Conservation (phyloP, 148 eudicot species). For the Pouteria glomerata region DNA sequence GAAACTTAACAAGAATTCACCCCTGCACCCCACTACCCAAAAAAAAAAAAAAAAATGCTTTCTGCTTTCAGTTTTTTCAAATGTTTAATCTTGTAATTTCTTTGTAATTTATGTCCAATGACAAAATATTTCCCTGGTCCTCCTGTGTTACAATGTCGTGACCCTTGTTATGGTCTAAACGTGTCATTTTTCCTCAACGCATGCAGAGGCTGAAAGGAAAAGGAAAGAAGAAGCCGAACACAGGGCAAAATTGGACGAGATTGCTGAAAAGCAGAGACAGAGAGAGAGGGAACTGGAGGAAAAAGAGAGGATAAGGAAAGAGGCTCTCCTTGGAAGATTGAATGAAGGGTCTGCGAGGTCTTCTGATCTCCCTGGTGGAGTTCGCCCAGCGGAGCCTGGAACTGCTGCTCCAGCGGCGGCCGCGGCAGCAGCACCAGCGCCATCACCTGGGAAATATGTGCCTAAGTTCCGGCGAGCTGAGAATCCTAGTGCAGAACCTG, state of each 20-base stretch:
- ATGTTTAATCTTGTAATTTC: neutral
- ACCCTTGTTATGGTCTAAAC: too few relatives aligned
- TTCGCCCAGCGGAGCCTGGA: constrained; percentile 27
- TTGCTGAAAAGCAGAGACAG: constrained; percentile 83
- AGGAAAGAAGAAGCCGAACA: constrained; percentile 77
- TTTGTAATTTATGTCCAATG: too few relatives aligned
- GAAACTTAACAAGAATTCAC: too few relatives aligned
- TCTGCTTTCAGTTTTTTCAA: neutral
- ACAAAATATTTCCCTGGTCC: neutral
- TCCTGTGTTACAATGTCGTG: too few relatives aligned
- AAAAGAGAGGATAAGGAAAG: too few relatives aligned
- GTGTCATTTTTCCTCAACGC: neutral
- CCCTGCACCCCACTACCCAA: too few relatives aligned
- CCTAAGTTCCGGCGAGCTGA: too few relatives aligned
- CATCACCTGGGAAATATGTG: too few relatives aligned
- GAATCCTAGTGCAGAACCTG: constrained; percentile 39
- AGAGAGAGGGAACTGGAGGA: constrained; percentile 76
- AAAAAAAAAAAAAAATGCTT: too few relatives aligned
- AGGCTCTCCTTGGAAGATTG: constrained; percentile 38
- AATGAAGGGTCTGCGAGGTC: constrained; percentile 21
- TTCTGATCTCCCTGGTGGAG: constrained; percentile 28
- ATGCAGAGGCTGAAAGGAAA: constrained; percentile 68
- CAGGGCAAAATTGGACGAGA: constrained; percentile 69
- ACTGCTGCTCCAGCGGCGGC: constrained; percentile 27
- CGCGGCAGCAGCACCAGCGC: constrained; percentile 31